Evolutionary conservation across 208 protist genomes (phyloP), one percentile per base, ranked within the genome.

Genomic region (Trypanosoma grayi): DNA sequence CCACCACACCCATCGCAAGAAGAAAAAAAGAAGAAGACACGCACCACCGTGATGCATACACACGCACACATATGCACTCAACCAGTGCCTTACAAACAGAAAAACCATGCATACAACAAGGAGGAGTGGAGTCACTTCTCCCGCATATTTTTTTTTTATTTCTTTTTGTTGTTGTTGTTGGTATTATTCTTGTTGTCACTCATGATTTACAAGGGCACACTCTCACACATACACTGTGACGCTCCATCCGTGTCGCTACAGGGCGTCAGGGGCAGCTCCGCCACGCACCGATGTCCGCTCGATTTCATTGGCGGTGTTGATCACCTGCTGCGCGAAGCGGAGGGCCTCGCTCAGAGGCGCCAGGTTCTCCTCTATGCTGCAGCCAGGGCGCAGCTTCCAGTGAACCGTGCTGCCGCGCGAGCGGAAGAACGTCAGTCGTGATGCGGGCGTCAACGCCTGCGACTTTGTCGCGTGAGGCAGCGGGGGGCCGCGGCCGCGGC

Each of bases 291-390:
- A 85, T 27, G 64, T 86, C 27, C 86, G 73, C 58, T 93, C 86
- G 63, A 93, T 90, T 33, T 87, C 75, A 63, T 93, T 93, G 18
- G 83, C 83, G 9, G 83, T 91, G 69, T 81, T 78, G 16, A 94
- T 73, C 41, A 94, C 83, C 64, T 84, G 79, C 52, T 89, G 78
- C 36, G 83, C 60, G 51, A 94, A 94, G 11, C 69, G 77, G 24
- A 94, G 73, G 18, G 87, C 87, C 69, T 94, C 81, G 13, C 76
- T 77, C 54, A 94, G 76, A 0, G 87, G 87, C 20, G 79, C 75
- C 50, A 91, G 75, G 68, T 91, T 91, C 51, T 91, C 79, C 70
- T 87, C 79, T 0, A 81, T 58, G 31, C 68, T 83, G 50, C 62
- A 68, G 40, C 75, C 81, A 9, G 79, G 81, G 0, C 77, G 74